Conservation (phyloP, 2,329 filamentous ascomycete species). For the Teratosphaeria viscida region DNA sequence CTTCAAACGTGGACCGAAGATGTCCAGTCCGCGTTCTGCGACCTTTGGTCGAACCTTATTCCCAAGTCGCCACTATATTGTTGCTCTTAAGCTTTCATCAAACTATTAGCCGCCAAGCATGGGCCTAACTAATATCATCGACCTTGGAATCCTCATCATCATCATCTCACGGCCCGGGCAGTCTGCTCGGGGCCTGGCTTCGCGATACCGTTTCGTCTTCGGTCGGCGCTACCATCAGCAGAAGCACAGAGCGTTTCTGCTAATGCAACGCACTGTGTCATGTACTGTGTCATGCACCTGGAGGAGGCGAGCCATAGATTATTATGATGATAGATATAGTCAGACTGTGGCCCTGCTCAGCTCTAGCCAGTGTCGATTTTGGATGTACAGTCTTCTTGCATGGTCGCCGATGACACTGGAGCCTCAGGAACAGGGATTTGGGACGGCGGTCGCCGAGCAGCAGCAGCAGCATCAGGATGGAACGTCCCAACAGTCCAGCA, state of each 20-base stretch:
- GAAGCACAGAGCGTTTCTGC: conserved; percentile 4
- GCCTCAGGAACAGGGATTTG: background rate
- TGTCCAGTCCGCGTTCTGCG: background rate
- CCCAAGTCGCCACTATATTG: background rate
- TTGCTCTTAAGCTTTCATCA: background rate
- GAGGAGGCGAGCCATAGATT: background rate
- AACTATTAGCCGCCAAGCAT: background rate
- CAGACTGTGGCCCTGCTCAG: background rate
- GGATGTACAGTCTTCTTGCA: background rate
- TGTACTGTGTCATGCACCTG: conserved; percentile 1
- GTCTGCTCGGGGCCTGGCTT: background rate
- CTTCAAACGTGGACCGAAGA: background rate
- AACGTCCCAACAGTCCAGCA: background rate
- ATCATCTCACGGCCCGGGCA: background rate
- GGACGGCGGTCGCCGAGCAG: background rate
- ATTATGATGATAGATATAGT: background rate
- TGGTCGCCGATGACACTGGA: background rate
- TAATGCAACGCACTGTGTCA: background rate
- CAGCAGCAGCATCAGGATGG: background rate
- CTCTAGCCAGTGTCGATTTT: background rate
- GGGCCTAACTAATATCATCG: no score
- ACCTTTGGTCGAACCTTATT: background rate
- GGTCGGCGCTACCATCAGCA: background rate
- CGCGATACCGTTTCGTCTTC: background rate
- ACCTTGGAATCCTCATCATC: background rate